Percentiles rank a stretch among this genome's conserved stretches.
Evolutionary conservation across 495 filamentous ascomycete species (phyloP).

Genomic region (Podospora tetraspora): DNA sequence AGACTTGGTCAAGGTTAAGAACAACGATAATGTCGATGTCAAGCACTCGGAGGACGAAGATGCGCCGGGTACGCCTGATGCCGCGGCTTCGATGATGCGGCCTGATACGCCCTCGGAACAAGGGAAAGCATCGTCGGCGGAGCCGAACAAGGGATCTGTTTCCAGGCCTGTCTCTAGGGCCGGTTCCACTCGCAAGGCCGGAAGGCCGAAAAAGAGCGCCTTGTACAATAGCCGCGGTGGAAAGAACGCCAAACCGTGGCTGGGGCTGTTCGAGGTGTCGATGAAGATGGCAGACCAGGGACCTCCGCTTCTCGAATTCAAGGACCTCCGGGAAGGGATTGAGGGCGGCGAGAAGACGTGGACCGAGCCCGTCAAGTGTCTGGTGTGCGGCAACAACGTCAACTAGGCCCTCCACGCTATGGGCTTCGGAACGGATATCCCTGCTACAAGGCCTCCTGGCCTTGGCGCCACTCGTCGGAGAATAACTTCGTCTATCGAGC

Average conservation of each 20-base stretch:
- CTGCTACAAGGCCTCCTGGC: not conserved
- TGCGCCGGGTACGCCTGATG: slow-evolving; percentile 22
- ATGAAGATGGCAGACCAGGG: slow-evolving; percentile 30
- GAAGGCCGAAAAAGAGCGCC: slow-evolving; percentile 26
- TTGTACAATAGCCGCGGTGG: not conserved
- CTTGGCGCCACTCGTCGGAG: not conserved
- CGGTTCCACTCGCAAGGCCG: slow-evolving; percentile 13
- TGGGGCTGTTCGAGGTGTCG: slow-evolving; percentile 38
- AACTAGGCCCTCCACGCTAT: slow-evolving; percentile 17
- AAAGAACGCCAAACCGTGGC: slow-evolving; percentile 34
- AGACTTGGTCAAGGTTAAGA: slow-evolving; percentile 29
- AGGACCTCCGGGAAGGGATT: slow-evolving; percentile 38
- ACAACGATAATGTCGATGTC: slow-evolving; percentile 26
- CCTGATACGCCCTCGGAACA: slow-evolving; percentile 13
- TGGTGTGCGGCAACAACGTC: slow-evolving; percentile 38
- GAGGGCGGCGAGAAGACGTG: slow-evolving; percentile 42
- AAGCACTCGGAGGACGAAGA: slow-evolving; percentile 29
- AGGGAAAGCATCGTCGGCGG: slow-evolving; percentile 8
- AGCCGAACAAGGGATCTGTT: not conserved
- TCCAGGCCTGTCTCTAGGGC: slow-evolving; percentile 13
- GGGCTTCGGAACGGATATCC: not conserved
- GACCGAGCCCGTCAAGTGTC: slow-evolving; percentile 41
- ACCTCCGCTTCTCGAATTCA: slow-evolving; percentile 37
- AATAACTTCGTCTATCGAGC: not conserved
- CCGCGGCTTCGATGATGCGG: slow-evolving; percentile 13